Conservation (phyloP, 2,329 filamentous ascomycete species). For the Elsinoe australis region DNA sequence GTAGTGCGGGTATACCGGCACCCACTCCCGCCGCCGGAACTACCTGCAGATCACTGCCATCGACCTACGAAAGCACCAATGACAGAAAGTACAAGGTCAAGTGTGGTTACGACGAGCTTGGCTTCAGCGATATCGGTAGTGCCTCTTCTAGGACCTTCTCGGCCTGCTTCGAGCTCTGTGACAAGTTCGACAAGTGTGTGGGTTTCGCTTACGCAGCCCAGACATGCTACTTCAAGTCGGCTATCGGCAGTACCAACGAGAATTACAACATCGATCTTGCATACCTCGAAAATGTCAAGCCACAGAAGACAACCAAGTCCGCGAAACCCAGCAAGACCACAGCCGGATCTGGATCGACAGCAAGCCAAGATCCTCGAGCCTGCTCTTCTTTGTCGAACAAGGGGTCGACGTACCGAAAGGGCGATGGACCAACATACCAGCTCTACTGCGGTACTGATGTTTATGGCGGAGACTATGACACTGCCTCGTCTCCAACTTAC, state of each 20-base stretch:
- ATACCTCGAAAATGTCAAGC: neutral
- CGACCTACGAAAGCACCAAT: neutral
- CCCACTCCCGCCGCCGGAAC: neutral
- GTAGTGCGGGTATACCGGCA: neutral
- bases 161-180: slow-evolving; percentile 11
- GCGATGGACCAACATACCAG: slow-evolving; percentile 3
- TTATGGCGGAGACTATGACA: slow-evolving; percentile 15
- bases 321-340: neutral
- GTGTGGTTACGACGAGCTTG: slow-evolving; percentile 15
- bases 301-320: neutral
- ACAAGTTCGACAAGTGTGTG: slow-evolving; percentile 12
- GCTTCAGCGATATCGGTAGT: slow-evolving; percentile 9
- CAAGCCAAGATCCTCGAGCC: neutral
- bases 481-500: neutral
- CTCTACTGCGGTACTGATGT: slow-evolving; percentile 6
- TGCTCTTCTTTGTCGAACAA: neutral
- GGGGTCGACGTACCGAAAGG: slow-evolving; percentile 1
- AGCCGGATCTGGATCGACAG: neutral
- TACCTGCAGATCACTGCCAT: neutral
- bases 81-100: slow-evolving; percentile 6
- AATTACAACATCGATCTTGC: slow-evolving; percentile 15
- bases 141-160: slow-evolving; percentile 6
- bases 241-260: slow-evolving; percentile 7
- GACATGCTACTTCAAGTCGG: slow-evolving; percentile 13
- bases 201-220: slow-evolving; percentile 14